These are phyloP conservation scores for Ophiostoma tasmaniense DNA, from an alignment of 2,329 filamentous ascomycete genomes.

Conservation along the genomic window DNA sequence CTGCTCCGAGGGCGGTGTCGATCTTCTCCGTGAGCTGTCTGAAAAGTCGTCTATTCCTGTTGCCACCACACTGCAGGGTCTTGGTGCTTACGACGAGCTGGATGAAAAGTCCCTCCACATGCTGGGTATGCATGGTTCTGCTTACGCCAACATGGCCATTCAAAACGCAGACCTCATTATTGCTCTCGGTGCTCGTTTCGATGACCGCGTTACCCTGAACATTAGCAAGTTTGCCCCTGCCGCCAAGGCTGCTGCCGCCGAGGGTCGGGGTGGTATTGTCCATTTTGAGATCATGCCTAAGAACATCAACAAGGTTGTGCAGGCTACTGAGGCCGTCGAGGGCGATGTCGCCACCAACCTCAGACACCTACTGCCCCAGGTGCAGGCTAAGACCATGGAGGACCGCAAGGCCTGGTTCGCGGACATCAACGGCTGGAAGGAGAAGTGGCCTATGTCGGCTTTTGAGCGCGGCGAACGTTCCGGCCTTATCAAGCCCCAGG, in stretches of 20 bases:
- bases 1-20: slow-evolving; percentile 66
- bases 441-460: slow-evolving; percentile 72
- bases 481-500: slow-evolving; percentile 88
- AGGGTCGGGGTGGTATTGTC: slow-evolving; percentile 85
- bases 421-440: slow-evolving; percentile 86
- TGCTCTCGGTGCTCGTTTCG: slow-evolving; percentile 85
- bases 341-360: slow-evolving; percentile 83
- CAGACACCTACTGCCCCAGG: slow-evolving; percentile 60
- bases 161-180: slow-evolving; percentile 95
- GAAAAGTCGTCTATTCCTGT: slow-evolving; percentile 90
- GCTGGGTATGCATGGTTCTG: slow-evolving; percentile 96
- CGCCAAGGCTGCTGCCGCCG: slow-evolving; percentile 73
- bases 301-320: slow-evolving; percentile 99
- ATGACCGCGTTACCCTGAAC: slow-evolving; percentile 83
- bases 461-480: slow-evolving; percentile 71
- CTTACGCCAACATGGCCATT: slow-evolving; percentile 97
- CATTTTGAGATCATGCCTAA: slow-evolving; percentile 99
- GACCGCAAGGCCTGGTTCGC: slow-evolving; percentile 78
- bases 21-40: slow-evolving; percentile 73
- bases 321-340: slow-evolving; percentile 91
- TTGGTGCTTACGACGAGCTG: slow-evolving; percentile 86
- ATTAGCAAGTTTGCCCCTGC: slow-evolving; percentile 81
- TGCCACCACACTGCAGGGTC: slow-evolving; percentile 87
- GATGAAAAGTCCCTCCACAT: slow-evolving; percentile 94
- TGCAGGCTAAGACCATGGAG: slow-evolving; percentile 52